Evolutionary conservation across 2,329 filamentous ascomycete species (phyloP).

Genomic region (Aureobasidium uvarum): DNA sequence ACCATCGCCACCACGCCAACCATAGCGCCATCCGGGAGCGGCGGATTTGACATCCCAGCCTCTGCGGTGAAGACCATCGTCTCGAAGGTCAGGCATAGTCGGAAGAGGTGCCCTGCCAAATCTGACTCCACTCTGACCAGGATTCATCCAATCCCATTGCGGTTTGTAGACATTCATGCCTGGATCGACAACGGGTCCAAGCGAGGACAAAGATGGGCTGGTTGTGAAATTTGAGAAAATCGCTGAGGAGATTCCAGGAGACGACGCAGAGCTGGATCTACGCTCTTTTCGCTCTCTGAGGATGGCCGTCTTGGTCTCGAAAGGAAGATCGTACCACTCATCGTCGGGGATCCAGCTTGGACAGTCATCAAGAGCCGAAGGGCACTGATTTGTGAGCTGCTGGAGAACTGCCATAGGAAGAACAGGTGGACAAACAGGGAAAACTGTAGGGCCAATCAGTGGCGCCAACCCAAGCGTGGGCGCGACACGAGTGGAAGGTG

Average conservation of each 20-base stretch:
- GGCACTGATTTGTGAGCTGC: background rate
- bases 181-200: background rate
- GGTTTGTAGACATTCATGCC: background rate
- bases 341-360: background rate
- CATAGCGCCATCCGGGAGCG: constrained; percentile 32
- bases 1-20: constrained; percentile 40
- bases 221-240: constrained; percentile 3
- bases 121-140: background rate
- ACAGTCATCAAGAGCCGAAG: background rate
- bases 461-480: background rate
- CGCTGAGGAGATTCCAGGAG: background rate
- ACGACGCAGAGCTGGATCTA: constrained; percentile 13
- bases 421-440: background rate
- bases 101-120: constrained; percentile 24
- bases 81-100: background rate
- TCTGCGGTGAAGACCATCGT: constrained; percentile 1
- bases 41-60: constrained; percentile 29
- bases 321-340: background rate
- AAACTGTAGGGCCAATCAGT: background rate
- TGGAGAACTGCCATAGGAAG: background rate
- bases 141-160: background rate
- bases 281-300: constrained; percentile 5
- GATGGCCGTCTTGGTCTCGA: background rate
- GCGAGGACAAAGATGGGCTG: constrained; percentile 6
- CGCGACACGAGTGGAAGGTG: background rate